These are phyloP conservation scores for Leavenworthia alabamica DNA, from an alignment of 345 rosid species.

Conservation along the genomic window DNA sequence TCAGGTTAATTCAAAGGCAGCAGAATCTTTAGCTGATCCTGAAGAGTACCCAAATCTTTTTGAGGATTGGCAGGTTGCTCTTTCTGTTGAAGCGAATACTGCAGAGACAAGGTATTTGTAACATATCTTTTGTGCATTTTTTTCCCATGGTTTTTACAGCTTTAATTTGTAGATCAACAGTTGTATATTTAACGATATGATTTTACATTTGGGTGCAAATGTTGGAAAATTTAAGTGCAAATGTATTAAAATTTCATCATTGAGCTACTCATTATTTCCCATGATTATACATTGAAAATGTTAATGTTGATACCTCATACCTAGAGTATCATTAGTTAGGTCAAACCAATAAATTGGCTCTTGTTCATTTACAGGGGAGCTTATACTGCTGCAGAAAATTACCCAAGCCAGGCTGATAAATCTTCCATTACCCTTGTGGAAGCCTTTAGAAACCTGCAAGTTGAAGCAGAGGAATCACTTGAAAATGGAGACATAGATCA, in stretches of 20 bases:
- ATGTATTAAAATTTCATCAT: not conserved
- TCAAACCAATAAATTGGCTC: conserved; percentile 4
- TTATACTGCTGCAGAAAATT: conserved; percentile 59
- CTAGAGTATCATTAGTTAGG: not conserved
- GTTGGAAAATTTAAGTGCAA: no score
- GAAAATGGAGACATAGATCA: conserved; percentile 69
- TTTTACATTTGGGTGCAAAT: not conserved
- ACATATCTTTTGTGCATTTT: conserved; percentile 70
- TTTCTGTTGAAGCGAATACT: conserved; percentile 70
- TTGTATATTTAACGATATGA: not conserved
- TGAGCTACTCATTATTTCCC: not conserved
- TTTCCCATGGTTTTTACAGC: not conserved
- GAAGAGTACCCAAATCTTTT: conserved; percentile 92
- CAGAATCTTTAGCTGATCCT: conserved; percentile 97
- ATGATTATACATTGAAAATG: not conserved
- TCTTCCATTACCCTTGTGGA: conserved; percentile 65
- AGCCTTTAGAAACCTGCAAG: conserved; percentile 75
- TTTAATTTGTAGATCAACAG: conserved; percentile 35
- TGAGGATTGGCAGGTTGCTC: conserved; percentile 96
- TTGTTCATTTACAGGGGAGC: conserved; percentile 41
- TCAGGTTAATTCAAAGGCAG: conserved; percentile 94
- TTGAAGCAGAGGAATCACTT: conserved; percentile 63
- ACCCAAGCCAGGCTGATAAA: conserved; percentile 49
- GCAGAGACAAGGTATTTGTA: conserved; percentile 72
- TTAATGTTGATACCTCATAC: not conserved